phyloP scores from a whole-genome alignment of 1,139 yeast genomes.

The Candida glucosophila region DNA sequence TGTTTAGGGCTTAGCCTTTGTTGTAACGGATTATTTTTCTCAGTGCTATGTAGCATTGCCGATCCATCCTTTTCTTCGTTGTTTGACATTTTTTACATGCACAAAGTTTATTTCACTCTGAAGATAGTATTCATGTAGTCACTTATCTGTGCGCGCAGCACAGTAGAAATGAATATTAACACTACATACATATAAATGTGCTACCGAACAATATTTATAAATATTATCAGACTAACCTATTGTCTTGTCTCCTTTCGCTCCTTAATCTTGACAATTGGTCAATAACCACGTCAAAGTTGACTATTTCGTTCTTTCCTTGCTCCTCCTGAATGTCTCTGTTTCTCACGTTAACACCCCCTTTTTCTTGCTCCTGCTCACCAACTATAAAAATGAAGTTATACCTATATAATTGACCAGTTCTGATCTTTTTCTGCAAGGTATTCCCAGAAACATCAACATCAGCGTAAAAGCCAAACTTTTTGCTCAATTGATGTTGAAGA shows the following conservation, averaged over 20 bases:
- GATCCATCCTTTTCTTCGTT: conserved; percentile 1
- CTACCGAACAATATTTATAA: background rate
- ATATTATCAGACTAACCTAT: conserved; percentile 32
- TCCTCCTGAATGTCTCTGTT: conserved; percentile 79
- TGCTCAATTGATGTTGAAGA: conserved; percentile 57
- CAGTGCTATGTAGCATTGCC: conserved; percentile 3
- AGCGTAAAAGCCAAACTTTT: conserved; percentile 69
- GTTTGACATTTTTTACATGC: background rate
- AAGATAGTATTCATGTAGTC: background rate
- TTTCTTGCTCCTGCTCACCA: conserved; percentile 84
- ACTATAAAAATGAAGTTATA: conserved; percentile 93
- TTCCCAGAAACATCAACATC: conserved; percentile 91
- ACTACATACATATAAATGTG: conserved; percentile 1
- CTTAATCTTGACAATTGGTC: conserved; percentile 56
- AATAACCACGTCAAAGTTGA: conserved; percentile 61
- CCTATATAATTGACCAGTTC: conserved; percentile 87
- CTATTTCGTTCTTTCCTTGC: conserved; percentile 85
- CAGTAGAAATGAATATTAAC: background rate
- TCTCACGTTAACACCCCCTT: conserved; percentile 79
- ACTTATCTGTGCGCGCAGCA: background rate
- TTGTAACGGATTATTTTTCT: conserved; percentile 18
- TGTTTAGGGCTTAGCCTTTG: conserved; percentile 25
- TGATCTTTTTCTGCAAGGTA: conserved; percentile 92
- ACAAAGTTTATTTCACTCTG: background rate
- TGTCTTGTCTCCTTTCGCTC: conserved; percentile 63